Evolutionary conservation across 257 asterid genomes (phyloP), one percentile per base, ranked within the genome.

Genomic region (Nicotiana attenuata): DNA sequence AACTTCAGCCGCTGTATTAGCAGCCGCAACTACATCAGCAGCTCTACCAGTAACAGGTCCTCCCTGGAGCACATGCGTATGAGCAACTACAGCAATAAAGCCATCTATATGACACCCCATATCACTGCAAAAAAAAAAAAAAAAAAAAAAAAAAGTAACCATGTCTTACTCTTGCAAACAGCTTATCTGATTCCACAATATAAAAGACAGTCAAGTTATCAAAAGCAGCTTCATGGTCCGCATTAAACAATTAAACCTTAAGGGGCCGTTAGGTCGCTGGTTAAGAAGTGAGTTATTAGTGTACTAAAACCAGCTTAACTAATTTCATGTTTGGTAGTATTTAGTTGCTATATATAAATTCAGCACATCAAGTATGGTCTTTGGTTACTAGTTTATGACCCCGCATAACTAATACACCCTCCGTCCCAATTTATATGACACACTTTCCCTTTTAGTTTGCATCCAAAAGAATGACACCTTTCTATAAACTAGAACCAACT

Each of bases 91-190:
- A 59, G 98, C 93, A 77, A 95, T 95, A 85, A 93, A 95, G 7
- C 99, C 99, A 92, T 95, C 99, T 56, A 95, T 95, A 87, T 95
- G 99, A 87, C 98, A 93, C 78, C 99, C 99, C 94, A 93, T 89
- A 87, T 95, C 99, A 82, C 99, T 95, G 93, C 84, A 90, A 52
- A 66, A n/a, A 56, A 79, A 52, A 29, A 29, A 29, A 29, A 29
- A n/a, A 52, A 66, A n/a, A 56, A 90, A 52, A 66, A n/a, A 56
- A 26, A 26, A 26, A 3, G 33, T 31, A 82, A 67, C 20, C 71
- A 63, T 20, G 16, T 16, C n/a, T 64, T 19, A 67, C 52, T 19
- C 3, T 41, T 71, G 84, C 33, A 38, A 66, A 19, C 22, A 67
- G 10, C 65, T 22, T 1, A 81, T 29, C 59, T 47, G 31, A 65